Conservation (phyloP, 805 yeast genomes). For the Metschnikowia gruessii region DNA sequence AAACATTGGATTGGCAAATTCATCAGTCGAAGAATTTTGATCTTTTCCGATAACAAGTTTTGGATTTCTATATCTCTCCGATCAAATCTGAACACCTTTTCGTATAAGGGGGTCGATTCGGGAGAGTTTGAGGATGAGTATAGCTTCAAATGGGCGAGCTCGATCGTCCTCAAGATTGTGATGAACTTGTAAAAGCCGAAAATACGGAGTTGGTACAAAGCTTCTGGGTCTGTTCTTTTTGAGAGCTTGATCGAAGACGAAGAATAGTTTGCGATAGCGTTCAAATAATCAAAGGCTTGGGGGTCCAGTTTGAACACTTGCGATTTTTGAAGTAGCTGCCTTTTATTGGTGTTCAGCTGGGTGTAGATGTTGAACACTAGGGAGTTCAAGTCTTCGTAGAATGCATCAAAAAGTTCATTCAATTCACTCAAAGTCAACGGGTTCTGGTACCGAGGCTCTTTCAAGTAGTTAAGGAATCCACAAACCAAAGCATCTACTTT, state of each 20-base stretch:
- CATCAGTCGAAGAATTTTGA: slow-evolving; percentile 26
- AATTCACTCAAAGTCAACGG: slow-evolving; percentile 39
- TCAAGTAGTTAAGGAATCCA: slow-evolving; percentile 33
- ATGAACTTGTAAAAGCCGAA: slow-evolving; percentile 42
- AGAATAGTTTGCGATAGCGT: slow-evolving; percentile 42
- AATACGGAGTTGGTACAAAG: slow-evolving; percentile 38
- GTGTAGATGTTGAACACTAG: slow-evolving; percentile 33
- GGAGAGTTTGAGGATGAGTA: slow-evolving; percentile 27
- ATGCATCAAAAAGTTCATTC: slow-evolving; percentile 31
- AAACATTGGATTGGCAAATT: slow-evolving; percentile 31
- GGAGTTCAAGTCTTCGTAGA: slow-evolving; percentile 39
- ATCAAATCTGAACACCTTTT: slow-evolving; percentile 40
- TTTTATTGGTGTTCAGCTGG: slow-evolving; percentile 38
- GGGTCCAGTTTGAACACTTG: slow-evolving; percentile 30
- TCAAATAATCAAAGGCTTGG: slow-evolving; percentile 35
- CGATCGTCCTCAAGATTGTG: slow-evolving; percentile 32
- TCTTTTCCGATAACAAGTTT: slow-evolving; percentile 34
- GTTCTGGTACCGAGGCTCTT: slow-evolving; percentile 43
- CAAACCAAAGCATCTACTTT: slow-evolving; percentile 27
- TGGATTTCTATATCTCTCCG: slow-evolving; percentile 37
- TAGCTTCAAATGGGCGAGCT: slow-evolving; percentile 31
- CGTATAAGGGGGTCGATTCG: slow-evolving; percentile 33
- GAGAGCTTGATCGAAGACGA: slow-evolving; percentile 35
- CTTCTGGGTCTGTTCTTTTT: slow-evolving; percentile 36
- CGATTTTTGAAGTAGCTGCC: slow-evolving; percentile 34